Conservation (phyloP, 2,329 filamentous ascomycete species). For the Tolypocladium guangdongense region DNA sequence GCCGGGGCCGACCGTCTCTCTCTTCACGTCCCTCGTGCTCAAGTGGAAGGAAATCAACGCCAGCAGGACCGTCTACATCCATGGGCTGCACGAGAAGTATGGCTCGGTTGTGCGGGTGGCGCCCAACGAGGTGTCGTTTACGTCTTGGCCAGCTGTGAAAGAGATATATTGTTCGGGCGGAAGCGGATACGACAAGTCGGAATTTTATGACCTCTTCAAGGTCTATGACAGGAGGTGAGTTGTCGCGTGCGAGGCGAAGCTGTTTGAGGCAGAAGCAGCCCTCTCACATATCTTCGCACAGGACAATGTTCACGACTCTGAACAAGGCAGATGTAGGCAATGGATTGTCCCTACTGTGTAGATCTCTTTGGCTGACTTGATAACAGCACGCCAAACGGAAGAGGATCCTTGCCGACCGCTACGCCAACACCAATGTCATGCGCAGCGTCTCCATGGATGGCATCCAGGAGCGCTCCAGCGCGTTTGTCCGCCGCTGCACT, state of each 20-base stretch:
- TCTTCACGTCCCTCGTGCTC: conserved; percentile 38
- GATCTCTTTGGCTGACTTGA: neutral
- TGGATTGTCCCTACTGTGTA: neutral
- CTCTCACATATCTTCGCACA: conserved; percentile 8
- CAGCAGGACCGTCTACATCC: conserved; percentile 42
- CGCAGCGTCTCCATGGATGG: conserved; percentile 41
- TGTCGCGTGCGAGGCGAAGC: neutral
- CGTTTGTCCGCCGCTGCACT: conserved; percentile 43
- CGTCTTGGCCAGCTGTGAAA: conserved; percentile 43
- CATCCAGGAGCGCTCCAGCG: conserved; percentile 43
- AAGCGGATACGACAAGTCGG: conserved; percentile 54
- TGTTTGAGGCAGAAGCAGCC: neutral
- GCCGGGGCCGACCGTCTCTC: conserved; percentile 37
- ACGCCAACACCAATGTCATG: conserved; percentile 58
- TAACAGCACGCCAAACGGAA: conserved; percentile 51
- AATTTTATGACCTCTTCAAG: conserved; percentile 51
- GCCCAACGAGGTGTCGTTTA: conserved; percentile 49
- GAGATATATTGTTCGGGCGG: conserved; percentile 53
- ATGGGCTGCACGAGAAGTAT: conserved; percentile 41
- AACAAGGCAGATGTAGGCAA: conserved; percentile 39
- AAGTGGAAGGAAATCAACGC: conserved; percentile 47
- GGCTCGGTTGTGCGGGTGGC: conserved; percentile 47
- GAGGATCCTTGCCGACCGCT: conserved; percentile 53
- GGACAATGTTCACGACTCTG: conserved; percentile 50
- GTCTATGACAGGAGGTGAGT: conserved; percentile 44